A percentile compares a stretch with the other conserved stretches of the same genome.
Evolutionary conservation across 148 eudicot genomes (phyloP).

Genomic region (Diospyros kaki): DNA sequence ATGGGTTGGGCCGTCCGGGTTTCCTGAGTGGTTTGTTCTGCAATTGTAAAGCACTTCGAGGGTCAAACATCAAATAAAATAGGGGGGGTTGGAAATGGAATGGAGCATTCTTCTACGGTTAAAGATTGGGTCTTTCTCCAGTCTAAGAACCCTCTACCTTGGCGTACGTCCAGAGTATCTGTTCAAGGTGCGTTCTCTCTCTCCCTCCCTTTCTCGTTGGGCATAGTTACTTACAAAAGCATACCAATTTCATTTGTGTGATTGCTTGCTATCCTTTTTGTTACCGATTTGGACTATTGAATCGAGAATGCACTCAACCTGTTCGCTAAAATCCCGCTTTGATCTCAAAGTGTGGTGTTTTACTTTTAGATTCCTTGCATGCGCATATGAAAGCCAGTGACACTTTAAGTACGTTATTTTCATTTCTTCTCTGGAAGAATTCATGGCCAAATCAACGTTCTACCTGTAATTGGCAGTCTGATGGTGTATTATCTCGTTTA

Average conservation of each 20-base stretch:
- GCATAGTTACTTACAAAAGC: no score
- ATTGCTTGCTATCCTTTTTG: neutral
- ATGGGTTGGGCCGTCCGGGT: neutral
- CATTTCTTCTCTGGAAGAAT: neutral
- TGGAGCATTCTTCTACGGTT: no score
- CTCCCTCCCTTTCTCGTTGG: neutral
- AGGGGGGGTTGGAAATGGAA: no score
- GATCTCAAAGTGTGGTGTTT: neutral
- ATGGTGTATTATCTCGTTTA: neutral
- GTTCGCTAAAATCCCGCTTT: constrained; percentile 10
- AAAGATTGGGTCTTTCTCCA: no score
- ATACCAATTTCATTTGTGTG: no score
- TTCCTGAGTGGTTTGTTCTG: neutral
- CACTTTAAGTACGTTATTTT: neutral
- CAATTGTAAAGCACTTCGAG: neutral
- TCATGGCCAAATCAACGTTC: neutral
- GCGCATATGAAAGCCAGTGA: no score
- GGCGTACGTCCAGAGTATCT: neutral
- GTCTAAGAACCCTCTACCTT: no score
- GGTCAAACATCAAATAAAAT: no score
- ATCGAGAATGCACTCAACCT: constrained; percentile 1
- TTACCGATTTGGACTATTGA: neutral
- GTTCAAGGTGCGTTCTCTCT: neutral
- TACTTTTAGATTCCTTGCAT: neutral
- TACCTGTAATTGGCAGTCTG: neutral